Base-by-base conservation (phyloP, 2,329 filamentous ascomycete species). In the Colletotrichum tropicale region DNA sequence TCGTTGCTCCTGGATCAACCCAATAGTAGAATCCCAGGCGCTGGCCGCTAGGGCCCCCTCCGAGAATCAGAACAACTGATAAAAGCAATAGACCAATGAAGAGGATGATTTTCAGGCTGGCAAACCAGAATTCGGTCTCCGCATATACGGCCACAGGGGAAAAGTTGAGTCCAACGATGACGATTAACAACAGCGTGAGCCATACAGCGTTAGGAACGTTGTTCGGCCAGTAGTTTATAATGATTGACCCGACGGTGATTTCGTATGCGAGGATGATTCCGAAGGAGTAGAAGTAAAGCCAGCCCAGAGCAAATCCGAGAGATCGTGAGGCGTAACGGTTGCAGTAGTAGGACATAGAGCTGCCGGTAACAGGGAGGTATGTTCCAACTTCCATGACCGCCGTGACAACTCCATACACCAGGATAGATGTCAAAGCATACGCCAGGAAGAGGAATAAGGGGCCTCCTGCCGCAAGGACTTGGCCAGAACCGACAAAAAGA, bases 1-100 rank as follows among this genome's bases (percentile, higher is more conserved):
- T 70, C 9, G 58, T 70, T 16, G 67, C 67, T 21, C 79, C 78
- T 48, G 70, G 61, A 24, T 71, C 43, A 9, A 65, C 58, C 74
- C 75, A 78, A 55, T 75, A 78, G 36, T 69, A 60, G 65, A 78
- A 79, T 12, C 78, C 79, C 48, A 79, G 70, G 6, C 72, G 75
- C 38, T 80, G 70, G 13, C 78, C 78, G 21, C 76, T 78, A 12
- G 79, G 78, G 18, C 70, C 78, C 10, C 79, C 79, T 2, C 71
- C 75, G 16, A 70, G 67, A 15, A 71, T 79, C 67, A 73, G 71
- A 7, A 80, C 76, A 13, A 93, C 91, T 1, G 91, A 90, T 62
- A 93, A 85, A 32, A 93, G 87, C 74, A 94, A 92, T 79, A 93
- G 93, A 66, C 91, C 87, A 9, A 89, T 84, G 67, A 91, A 90